These are phyloP conservation scores for Pyrrhoderma noxium DNA, from an alignment of 1,284 basidiomycete genomes.

Conservation along the genomic window DNA sequence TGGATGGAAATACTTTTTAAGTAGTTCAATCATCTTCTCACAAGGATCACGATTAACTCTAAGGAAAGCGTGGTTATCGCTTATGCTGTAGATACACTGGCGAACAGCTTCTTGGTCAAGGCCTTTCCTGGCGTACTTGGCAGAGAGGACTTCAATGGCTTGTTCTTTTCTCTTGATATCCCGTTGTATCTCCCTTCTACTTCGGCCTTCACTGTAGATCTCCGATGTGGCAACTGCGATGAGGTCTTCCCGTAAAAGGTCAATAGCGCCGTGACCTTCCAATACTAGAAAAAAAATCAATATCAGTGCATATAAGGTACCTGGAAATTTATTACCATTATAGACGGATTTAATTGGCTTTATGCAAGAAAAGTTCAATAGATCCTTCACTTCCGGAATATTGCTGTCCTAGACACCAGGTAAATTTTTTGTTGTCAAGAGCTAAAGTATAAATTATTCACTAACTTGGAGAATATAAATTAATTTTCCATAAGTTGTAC, in stretches of 20 bases:
- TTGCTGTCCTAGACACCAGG: slow-evolving; percentile 57
- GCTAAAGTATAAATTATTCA: neutral
- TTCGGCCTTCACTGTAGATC: slow-evolving; percentile 63
- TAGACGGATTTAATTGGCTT: slow-evolving; percentile 68
- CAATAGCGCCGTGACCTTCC: slow-evolving; percentile 53
- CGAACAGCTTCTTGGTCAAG: slow-evolving; percentile 56
- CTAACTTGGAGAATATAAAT: slow-evolving; percentile 71
- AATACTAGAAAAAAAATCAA: slow-evolving; percentile 32
- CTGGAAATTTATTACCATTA: slow-evolving; percentile 21
- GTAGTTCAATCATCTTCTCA: slow-evolving; percentile 67
- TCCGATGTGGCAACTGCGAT: slow-evolving; percentile 68
- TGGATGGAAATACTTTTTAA: slow-evolving; percentile 70
- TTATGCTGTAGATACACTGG: slow-evolving; percentile 76
- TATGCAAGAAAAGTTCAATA: slow-evolving; percentile 69
- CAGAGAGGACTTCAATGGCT: slow-evolving; percentile 64
- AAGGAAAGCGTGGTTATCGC: slow-evolving; percentile 79
- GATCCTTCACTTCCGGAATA: slow-evolving; percentile 64
- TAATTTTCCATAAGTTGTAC: slow-evolving; percentile 78
- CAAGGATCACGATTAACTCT: slow-evolving; percentile 77
- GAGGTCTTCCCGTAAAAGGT: slow-evolving; percentile 65
- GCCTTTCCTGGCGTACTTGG: slow-evolving; percentile 49
- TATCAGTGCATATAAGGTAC: neutral
- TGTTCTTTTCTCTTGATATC: slow-evolving; percentile 76
- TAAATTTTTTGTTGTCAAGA: slow-evolving; percentile 16
- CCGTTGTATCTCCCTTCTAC: slow-evolving; percentile 65